Evolutionary conservation across 176 grass and related monocot species (phyloP).

Genomic region (Stipa capillata): DNA sequence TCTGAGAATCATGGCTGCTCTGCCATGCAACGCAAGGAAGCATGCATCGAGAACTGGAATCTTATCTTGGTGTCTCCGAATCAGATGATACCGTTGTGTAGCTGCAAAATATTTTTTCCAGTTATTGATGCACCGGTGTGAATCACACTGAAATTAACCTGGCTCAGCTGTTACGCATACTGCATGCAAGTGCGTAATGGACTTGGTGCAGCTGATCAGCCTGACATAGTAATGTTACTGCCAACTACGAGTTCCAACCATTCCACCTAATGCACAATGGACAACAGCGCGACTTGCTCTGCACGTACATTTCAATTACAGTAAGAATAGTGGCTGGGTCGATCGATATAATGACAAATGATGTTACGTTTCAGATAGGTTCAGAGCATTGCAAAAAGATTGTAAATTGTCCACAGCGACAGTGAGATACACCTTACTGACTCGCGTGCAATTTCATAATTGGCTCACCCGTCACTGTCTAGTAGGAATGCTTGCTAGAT

Average conservation of each 20-base stretch:
- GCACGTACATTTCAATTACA: not conserved
- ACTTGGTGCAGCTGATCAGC: not conserved
- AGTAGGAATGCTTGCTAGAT: not conserved
- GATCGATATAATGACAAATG: not conserved
- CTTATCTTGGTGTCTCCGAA: not conserved
- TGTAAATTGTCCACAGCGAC: too few species aligned
- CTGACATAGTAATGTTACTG: constrained; percentile 21
- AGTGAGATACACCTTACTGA: too few species aligned
- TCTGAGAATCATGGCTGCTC: not conserved
- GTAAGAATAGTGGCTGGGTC: not conserved
- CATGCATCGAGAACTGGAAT: not conserved
- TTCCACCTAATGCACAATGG: not conserved
- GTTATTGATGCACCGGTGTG: constrained; percentile 7
- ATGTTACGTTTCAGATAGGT: not conserved
- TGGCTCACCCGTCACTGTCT: constrained; percentile 1
- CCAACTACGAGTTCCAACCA: constrained; percentile 33
- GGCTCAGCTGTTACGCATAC: not conserved
- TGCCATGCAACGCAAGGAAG: not conserved
- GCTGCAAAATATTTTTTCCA: not conserved
- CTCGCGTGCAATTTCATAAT: not conserved
- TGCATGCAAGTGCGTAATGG: not conserved
- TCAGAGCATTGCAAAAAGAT: not conserved
- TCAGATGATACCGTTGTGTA: not conserved
- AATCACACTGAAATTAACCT: not conserved
- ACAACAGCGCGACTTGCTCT: not conserved